Conservation (phyloP, 164 flowering plant genomes). For the Cinnamomum micranthum region DNA sequence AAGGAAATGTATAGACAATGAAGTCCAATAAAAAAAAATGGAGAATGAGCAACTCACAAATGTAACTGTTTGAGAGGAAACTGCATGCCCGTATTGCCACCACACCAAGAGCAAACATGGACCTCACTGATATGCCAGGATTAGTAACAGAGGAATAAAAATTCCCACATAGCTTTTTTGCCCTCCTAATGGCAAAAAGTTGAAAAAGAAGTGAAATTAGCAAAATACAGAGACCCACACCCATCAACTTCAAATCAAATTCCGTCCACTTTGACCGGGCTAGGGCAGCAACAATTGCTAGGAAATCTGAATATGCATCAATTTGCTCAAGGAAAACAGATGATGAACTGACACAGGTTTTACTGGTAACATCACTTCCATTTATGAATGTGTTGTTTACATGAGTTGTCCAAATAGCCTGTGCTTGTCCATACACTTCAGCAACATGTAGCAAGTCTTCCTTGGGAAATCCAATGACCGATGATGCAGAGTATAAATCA, state of each 20-base stretch:
- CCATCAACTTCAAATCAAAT: conserved; percentile 77
- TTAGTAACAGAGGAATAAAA: conserved; percentile 23
- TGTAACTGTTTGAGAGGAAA: conserved; percentile 90
- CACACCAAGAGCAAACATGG: conserved; percentile 35
- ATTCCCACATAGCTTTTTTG: conserved; percentile 21
- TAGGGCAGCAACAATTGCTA: conserved; percentile 67
- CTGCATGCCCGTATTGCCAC: conserved; percentile 76
- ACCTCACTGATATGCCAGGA: conserved; percentile 28
- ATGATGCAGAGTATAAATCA: conserved; percentile 82
- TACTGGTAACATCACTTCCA: conserved; percentile 12
- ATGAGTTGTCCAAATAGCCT: conserved; percentile 39
- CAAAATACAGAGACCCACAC: conserved; percentile 56
- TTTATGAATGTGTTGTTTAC: conserved; percentile 17
- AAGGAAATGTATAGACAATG: background rate
- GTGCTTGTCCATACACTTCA: conserved; percentile 60
- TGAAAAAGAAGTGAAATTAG: conserved; percentile 55
- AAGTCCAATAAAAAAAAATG: background rate
- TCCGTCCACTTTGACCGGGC: conserved; percentile 99
- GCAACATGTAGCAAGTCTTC: conserved; percentile 63
- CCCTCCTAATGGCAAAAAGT: conserved; percentile 37
- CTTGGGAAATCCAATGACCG: conserved; percentile 80
- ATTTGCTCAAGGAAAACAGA: conserved; percentile 47
- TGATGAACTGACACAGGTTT: conserved; percentile 26
- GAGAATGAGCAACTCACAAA: conserved; percentile 55
- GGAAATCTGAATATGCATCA: conserved; percentile 52